Conservation (phyloP, 192 early-diverging fungal species). For the Linderina pennispora region DNA sequence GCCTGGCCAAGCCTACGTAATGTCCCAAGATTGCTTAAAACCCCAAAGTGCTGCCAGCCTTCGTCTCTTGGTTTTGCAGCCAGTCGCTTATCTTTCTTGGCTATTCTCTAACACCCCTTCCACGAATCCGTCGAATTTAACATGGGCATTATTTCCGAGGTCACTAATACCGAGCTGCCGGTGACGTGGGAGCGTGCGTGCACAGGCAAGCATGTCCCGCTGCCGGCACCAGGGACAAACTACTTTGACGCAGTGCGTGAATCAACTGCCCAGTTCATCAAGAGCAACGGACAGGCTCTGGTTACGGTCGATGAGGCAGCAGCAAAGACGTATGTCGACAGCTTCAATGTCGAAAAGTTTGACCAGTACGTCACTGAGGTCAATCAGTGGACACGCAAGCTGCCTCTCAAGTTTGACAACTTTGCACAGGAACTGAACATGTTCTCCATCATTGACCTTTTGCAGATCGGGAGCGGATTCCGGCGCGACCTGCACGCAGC, state of each 20-base stretch:
- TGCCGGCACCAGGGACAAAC: conserved; percentile 17
- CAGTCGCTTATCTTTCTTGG: too few relatives aligned
- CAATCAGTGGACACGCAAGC: conserved; percentile 47
- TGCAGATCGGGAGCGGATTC: conserved; percentile 77
- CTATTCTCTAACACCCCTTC: too few relatives aligned
- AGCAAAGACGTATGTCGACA: conserved; percentile 25
- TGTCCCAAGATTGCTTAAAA: too few relatives aligned
- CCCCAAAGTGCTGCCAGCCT: too few relatives aligned
- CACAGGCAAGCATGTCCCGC: conserved; percentile 9
- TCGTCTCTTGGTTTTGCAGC: too few relatives aligned
- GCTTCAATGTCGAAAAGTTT: conserved; percentile 29
- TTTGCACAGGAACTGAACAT: conserved; percentile 72
- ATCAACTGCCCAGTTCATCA: conserved; percentile 23
- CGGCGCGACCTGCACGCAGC: conserved; percentile 58
- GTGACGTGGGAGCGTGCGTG: conserved; percentile 25
- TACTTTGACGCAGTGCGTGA: conserved; percentile 37
- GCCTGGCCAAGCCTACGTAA: too few relatives aligned
- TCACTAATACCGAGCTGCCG: conserved; percentile 16
- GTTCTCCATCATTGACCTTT: conserved; percentile 64
- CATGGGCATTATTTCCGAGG: conserved; percentile 31
- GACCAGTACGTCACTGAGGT: conserved; percentile 21
- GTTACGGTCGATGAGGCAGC: conserved; percentile 30
- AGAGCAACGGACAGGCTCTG: conserved; percentile 10
- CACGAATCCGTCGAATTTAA: too few relatives aligned
- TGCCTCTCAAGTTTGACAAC: conserved; percentile 75